phyloP scores from a whole-genome alignment of 352 stramenopile species.

The Pythium biforme region DNA sequence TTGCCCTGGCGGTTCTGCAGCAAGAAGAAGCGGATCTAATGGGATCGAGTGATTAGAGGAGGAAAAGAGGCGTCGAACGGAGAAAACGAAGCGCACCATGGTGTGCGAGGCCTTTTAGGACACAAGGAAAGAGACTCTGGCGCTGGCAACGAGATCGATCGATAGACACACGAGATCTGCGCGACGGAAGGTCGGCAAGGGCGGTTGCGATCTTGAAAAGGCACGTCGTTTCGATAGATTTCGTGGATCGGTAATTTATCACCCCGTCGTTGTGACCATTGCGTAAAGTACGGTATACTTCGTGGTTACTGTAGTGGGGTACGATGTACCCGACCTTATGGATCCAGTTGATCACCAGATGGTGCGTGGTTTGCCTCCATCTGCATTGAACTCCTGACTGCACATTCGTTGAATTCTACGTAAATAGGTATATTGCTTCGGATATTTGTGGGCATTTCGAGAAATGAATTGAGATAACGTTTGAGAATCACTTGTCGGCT shows the following conservation, averaged over 20 bases:
- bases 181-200: not conserved
- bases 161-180: not conserved
- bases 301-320: not conserved
- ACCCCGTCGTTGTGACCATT: not conserved
- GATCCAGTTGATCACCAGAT: not conserved
- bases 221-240: conserved; percentile 7
- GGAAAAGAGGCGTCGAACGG: not conserved
- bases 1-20: conserved; percentile 99
- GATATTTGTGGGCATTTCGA: too few relatives aligned
- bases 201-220: conserved; percentile 27
- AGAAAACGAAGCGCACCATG: not conserved
- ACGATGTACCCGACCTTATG: too few relatives aligned
- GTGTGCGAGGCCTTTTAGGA: not conserved
- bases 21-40: conserved; percentile 96
- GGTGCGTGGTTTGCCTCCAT: too few relatives aligned
- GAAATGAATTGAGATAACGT: too few relatives aligned
- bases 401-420: too few relatives aligned
- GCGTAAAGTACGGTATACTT: not conserved
- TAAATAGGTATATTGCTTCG: too few relatives aligned
- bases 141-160: not conserved
- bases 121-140: not conserved
- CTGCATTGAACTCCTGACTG: too few relatives aligned
- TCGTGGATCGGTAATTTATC: not conserved
- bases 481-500: too few relatives aligned
- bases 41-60: not conserved